Conservation (phyloP, 768 basidiomycete species). For the Tricholomella constricta region DNA sequence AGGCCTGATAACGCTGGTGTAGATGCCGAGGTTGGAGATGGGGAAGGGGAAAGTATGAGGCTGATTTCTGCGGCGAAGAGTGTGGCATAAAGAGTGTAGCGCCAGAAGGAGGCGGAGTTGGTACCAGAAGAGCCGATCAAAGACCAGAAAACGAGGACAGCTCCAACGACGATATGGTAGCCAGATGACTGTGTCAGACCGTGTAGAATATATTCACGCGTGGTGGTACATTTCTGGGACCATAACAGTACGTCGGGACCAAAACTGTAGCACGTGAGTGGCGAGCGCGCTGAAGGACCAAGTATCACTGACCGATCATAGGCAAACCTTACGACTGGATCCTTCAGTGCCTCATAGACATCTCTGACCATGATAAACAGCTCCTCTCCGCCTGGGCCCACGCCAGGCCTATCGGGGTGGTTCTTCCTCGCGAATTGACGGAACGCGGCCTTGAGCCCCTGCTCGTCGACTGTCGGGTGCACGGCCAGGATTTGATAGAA, state of each 20-base stretch:
- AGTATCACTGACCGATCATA: conserved; percentile 67
- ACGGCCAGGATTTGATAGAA: conserved; percentile 47
- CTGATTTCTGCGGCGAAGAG: conserved; percentile 64
- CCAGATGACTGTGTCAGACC: conserved; percentile 64
- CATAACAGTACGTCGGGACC: conserved; percentile 73
- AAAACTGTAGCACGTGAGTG: conserved; percentile 50
- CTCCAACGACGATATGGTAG: conserved; percentile 66
- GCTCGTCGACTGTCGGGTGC: too few relatives aligned
- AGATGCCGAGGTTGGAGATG: conserved; percentile 25
- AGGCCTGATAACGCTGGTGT: conserved; percentile 19
- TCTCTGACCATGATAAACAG: conserved; percentile 72
- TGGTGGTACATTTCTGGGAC: conserved; percentile 62
- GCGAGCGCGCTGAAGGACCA: conserved; percentile 20
- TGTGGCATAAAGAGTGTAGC: conserved; percentile 69
- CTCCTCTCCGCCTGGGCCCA: conserved; percentile 57
- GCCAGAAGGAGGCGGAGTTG: conserved; percentile 73
- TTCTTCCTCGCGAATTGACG: conserved; percentile 70
- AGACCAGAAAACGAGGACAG: conserved; percentile 62
- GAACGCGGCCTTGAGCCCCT: conserved; percentile 69
- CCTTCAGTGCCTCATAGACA: conserved; percentile 77
- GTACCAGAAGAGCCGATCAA: conserved; percentile 50
- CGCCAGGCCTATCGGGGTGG: conserved; percentile 75
- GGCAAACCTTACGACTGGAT: conserved; percentile 78
- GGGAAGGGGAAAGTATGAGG: conserved; percentile 63
- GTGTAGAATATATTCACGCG: conserved; percentile 65